phyloP scores from a whole-genome alignment of 108 stramenopile species.

The Discostella stelligeroides region DNA sequence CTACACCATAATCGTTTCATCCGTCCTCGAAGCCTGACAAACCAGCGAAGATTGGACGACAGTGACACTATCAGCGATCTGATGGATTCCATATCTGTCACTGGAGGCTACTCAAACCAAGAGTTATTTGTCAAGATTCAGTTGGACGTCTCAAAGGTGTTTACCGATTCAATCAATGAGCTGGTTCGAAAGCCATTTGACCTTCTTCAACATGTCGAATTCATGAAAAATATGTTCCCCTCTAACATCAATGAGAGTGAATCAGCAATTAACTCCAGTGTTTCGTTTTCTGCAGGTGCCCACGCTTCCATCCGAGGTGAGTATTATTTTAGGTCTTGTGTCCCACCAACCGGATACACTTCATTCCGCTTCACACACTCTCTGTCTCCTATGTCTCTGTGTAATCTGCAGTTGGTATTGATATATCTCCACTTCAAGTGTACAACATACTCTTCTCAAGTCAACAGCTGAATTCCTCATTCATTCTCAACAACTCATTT shows the following conservation, averaged over 20 bases:
- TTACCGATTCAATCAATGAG: slow-evolving; percentile 1
- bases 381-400: not conserved
- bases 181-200: slow-evolving; percentile 23
- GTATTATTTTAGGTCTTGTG: not conserved
- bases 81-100: slow-evolving; percentile 27
- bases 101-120: slow-evolving; percentile 22
- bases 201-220: slow-evolving; percentile 11
- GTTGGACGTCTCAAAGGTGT: slow-evolving; percentile 29
- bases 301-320: slow-evolving; percentile 21
- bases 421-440: slow-evolving; percentile 6
- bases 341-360: not conserved
- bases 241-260: not conserved
- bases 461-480: not conserved
- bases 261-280: not conserved
- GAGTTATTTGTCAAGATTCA: slow-evolving; percentile 25
- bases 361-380: not conserved
- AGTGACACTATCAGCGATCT: not conserved
- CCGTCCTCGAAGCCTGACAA: slow-evolving; percentile 12
- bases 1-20: slow-evolving; percentile 33
- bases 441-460: not conserved
- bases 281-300: slow-evolving; percentile 22
- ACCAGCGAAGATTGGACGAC: slow-evolving; percentile 6
- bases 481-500: slow-evolving; percentile 16
- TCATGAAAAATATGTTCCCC: slow-evolving; percentile 12
- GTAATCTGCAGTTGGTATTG: slow-evolving; percentile 19